These are phyloP conservation scores for Fusarium tricinctum DNA, from an alignment of 2,329 filamentous ascomycete species.

Conservation along the genomic window DNA sequence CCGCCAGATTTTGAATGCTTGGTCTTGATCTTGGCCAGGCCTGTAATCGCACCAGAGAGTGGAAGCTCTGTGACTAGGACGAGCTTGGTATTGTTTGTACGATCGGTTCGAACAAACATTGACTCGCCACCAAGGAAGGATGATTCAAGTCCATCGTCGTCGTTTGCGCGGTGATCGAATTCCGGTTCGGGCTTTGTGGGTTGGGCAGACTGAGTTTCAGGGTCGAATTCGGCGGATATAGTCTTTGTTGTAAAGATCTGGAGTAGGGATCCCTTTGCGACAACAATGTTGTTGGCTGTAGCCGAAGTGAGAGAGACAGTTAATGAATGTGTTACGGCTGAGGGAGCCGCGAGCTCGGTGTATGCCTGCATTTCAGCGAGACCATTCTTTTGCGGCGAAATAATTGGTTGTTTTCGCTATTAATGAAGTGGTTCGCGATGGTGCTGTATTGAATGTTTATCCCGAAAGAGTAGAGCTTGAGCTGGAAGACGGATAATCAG, in stretches of 20 bases:
- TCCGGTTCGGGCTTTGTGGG: conserved; percentile 60
- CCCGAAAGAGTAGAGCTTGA: conserved; percentile 43
- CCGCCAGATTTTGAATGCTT: conserved; percentile 81
- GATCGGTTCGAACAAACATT: conserved; percentile 72
- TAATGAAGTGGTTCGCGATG: conserved; percentile 19
- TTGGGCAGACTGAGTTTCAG: conserved; percentile 54
- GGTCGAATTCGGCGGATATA: conserved; percentile 73
- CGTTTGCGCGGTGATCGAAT: conserved; percentile 68
- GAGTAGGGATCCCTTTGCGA: conserved; percentile 92
- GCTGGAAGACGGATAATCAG: conserved; percentile 30
- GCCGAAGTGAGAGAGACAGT: conserved; percentile 82
- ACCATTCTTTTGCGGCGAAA: conserved; percentile 53
- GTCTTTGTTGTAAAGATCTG: conserved; percentile 87
- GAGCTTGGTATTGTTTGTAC: conserved; percentile 79
- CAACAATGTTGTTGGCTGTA: conserved; percentile 84
- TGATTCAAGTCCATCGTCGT: conserved; percentile 75
- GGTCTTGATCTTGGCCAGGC: conserved; percentile 82
- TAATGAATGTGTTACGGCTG: conserved; percentile 91
- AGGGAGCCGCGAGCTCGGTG: conserved; percentile 93
- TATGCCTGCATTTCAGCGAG: conserved; percentile 88
- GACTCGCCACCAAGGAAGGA: conserved; percentile 76
- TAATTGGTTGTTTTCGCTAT: conserved; percentile 35
- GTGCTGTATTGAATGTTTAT: conserved; percentile 38
- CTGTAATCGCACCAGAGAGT: conserved; percentile 86
- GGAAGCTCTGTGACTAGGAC: conserved; percentile 87